Base-by-base conservation (phyloP, 2,329 filamentous ascomycete genomes). In the Exophiala alcalophila region DNA sequence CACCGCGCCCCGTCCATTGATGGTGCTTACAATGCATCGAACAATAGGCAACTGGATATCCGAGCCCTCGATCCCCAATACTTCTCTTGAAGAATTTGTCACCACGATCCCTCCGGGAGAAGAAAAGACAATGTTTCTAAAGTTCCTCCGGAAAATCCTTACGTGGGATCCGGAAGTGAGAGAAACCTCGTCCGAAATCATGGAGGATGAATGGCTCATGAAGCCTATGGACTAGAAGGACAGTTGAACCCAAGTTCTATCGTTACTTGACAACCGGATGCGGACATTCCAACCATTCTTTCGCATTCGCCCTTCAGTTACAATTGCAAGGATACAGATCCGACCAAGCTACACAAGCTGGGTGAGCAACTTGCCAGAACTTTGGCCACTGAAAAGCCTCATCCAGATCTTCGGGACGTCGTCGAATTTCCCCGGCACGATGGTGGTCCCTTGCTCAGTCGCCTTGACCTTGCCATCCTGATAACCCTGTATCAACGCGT, bases 401-500 rank as follows among this genome's bases (percentile, higher is more conserved):
- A 67, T 61, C 28, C 61, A 64, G 47, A 68, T 74, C 56, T 68
- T 74, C 26, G 76, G 76, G 1, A 81, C 80, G 40, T 74, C 64
- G 33, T 53, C 54, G 19, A 56, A 55, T 24, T 44, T 47, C 71
- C 72, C 37, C 69, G 70, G 18, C 66, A 62, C 5, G 68, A 16
- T 65, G 63, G 58, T 83, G 83, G 65, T 84, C 86, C 38, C 48
- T 29, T 50, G 31, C 3, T 47, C 35, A 6, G 34, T 25, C 63
- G 84, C 83, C 53, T 82, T 78, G 61, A 87, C 82, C 26, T 83
- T 74, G 5, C 83, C 68, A 57, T 76, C 68, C 62, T 65, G 56
- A 82, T 84, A 62, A 82, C 86, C 63, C 82, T 83, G 52, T 80
- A 77, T 61, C 86, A 84, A 29, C 81, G 74, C n/a, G 80, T 67